Evolutionary conservation across 768 basidiomycete genomes (phyloP), one percentile per base, ranked within the genome.

Genomic region (Termitomyces sp.): DNA sequence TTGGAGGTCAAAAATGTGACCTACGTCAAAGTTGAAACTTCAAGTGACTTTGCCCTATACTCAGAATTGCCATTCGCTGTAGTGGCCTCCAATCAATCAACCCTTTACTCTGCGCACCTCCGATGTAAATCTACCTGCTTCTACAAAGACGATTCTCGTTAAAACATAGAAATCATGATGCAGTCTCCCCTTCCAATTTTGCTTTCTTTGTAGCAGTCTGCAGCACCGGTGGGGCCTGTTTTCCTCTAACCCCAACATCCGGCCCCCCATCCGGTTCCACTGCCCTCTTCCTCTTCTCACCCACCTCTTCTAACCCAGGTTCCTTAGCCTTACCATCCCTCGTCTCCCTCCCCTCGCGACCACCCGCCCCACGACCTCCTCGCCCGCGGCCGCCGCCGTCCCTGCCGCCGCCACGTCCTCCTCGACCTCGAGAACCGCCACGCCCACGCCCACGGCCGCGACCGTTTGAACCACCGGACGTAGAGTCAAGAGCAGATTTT

Each of bases 191-290:
- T 32, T 79, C 74, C 10, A 73, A 72, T 60, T 79, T 81, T 14
- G 67, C 70, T 67, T 79, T 80, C 65, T 82, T 82, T 38, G 71
- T 30, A 44, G 44, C 69, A 49, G 70, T 70, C 56, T 75, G 72
- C 54, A 80, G 62, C 2, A 66, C 61, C 41, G 81, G 82, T 11
- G 90, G 90, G 3, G 84, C 85, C 33, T 72, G 76, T 8, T 73
- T 77, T 0, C 89, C 89, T 24, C 89, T 79, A 11, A 84, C 69
- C 10, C 89, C 89, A 28, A 79, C 76, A 63, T 86, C 82, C 3
- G 85, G 82, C 0, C 86, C 90, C 62, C 89, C 90, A 64, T 91
- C 90, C 1, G 88, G 89, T 66, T 91, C 90, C 0, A 88, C 76
- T 1, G 79, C 84, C 40, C 88, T 81, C 68, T 91, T 92, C 58